These are phyloP conservation scores for Plectranthus barbatus DNA, from an alignment of 257 asterid genomes.

Conservation along the genomic window DNA sequence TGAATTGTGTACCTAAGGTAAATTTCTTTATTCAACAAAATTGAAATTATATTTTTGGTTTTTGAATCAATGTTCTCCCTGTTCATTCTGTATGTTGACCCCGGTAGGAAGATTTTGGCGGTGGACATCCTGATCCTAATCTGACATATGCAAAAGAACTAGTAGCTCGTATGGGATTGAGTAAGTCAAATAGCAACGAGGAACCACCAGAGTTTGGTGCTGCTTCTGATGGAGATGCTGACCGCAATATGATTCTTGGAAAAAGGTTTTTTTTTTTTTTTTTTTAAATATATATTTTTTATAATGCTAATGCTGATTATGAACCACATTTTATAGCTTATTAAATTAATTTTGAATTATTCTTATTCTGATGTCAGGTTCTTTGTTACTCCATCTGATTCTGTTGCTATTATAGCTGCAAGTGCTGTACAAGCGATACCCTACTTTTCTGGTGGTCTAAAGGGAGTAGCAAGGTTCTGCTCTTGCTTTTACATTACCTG, in stretches of 20 bases:
- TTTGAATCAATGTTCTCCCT: not conserved
- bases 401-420: slow-evolving; percentile 97
- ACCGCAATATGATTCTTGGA: slow-evolving; percentile 95
- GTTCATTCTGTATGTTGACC: slow-evolving; percentile 8
- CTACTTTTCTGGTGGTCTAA: slow-evolving; percentile 87
- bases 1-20: slow-evolving; percentile 95
- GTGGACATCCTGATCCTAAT: slow-evolving; percentile 99
- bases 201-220: slow-evolving; percentile 99
- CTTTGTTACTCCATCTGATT: slow-evolving; percentile 97
- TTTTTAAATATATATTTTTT: too few relatives aligned
- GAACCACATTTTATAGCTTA: not conserved
- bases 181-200: slow-evolving; percentile 48
- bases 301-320: not conserved
- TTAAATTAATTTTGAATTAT: slow-evolving; percentile 1
- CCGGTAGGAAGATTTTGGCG: slow-evolving; percentile 96
- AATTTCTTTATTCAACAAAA: not conserved
- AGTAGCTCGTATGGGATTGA: slow-evolving; percentile 93
- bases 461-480: slow-evolving; percentile 95
- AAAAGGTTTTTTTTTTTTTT: slow-evolving; percentile 57
- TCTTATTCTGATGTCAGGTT: slow-evolving; percentile 43
- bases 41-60: not conserved
- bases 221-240: slow-evolving; percentile 99
- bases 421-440: slow-evolving; percentile 93
- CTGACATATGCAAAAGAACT: slow-evolving; percentile 95
- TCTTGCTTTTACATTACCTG: slow-evolving; percentile 3